Evolutionary conservation across 331 rosid species (phyloP).

Genomic region (Rhamnella rubrinervis): DNA sequence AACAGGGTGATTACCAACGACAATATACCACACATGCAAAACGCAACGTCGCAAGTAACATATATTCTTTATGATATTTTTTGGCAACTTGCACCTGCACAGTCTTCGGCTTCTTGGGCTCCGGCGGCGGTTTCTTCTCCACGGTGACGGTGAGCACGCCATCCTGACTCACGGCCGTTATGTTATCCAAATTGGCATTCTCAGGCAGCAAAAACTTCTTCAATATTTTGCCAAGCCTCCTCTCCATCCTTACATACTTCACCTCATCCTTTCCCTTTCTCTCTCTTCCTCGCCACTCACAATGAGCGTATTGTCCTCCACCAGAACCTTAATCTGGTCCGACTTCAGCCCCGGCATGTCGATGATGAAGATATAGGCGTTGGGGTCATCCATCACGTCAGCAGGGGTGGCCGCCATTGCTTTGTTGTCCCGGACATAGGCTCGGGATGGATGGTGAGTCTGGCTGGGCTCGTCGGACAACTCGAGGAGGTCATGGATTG

Average conservation of each 20-base stretch:
- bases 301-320: slow-evolving; percentile 45
- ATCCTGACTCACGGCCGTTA: slow-evolving; percentile 70
- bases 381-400: slow-evolving; percentile 40
- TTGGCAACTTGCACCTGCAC: slow-evolving; percentile 70
- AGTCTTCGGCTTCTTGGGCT: slow-evolving; percentile 82
- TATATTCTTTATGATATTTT: neutral
- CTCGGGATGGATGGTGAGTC: slow-evolving; percentile 29
- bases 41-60: too few species aligned
- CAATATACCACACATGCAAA: neutral
- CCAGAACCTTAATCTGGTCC: slow-evolving; percentile 40
- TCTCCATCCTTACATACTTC: slow-evolving; percentile 78
- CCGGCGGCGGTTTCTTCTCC: slow-evolving; percentile 77
- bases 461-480: slow-evolving; percentile 27
- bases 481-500: slow-evolving; percentile 30
- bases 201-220: slow-evolving; percentile 78
- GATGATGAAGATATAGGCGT: slow-evolving; percentile 37
- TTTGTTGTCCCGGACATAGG: slow-evolving; percentile 50
- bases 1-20: too few species aligned
- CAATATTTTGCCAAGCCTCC: slow-evolving; percentile 76
- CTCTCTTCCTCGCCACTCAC: slow-evolving; percentile 69
- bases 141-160: slow-evolving; percentile 82
- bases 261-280: slow-evolving; percentile 61
- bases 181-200: slow-evolving; percentile 53
- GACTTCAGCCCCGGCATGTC: slow-evolving; percentile 56
- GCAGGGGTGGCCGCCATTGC: slow-evolving; percentile 56